Evolutionary conservation across 1,284 basidiomycete genomes (phyloP).

Genomic region (Boletus semigastroideus): DNA sequence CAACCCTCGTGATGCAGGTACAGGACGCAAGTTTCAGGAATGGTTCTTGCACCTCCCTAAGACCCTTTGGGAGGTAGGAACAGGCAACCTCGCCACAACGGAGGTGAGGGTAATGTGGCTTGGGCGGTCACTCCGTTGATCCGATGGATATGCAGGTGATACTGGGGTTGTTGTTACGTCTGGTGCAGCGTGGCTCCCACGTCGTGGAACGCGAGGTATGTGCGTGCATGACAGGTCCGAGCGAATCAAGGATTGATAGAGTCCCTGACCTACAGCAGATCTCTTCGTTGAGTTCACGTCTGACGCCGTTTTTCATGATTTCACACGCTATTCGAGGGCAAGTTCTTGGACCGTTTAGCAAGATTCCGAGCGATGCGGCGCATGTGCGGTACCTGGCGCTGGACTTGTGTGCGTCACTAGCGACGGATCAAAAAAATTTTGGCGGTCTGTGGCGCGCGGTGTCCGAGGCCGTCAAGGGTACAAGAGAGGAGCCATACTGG

Average conservation of each 20-base stretch:
- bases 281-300: slow-evolving; percentile 48
- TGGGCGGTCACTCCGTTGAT: slow-evolving; percentile 11
- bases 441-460: slow-evolving; percentile 23
- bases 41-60: slow-evolving; percentile 74
- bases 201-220: slow-evolving; percentile 45
- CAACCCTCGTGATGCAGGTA: slow-evolving; percentile 33
- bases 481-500: slow-evolving; percentile 32
- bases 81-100: slow-evolving; percentile 51
- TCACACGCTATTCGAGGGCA: slow-evolving; percentile 67
- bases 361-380: slow-evolving; percentile 43
- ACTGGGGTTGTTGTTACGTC: slow-evolving; percentile 60
- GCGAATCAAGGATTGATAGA: slow-evolving; percentile 13
- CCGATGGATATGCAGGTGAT: slow-evolving; percentile 45
- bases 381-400: slow-evolving; percentile 45
- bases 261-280: slow-evolving; percentile 23
- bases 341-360: slow-evolving; percentile 72
- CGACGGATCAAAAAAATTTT: slow-evolving; percentile 16
- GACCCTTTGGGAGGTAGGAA: slow-evolving; percentile 80
- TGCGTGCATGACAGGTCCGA: slow-evolving; percentile 14
- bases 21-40: slow-evolving; percentile 47
- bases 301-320: slow-evolving; percentile 78
- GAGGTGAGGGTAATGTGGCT: slow-evolving; percentile 46
- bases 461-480: slow-evolving; percentile 30
- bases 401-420: slow-evolving; percentile 43
- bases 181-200: slow-evolving; percentile 55